Percentiles rank a stretch among this genome's conserved stretches.
These are phyloP conservation scores for Aspergillus aculeatinus DNA, from an alignment of 2,329 filamentous ascomycete species.

Conservation along the genomic window DNA sequence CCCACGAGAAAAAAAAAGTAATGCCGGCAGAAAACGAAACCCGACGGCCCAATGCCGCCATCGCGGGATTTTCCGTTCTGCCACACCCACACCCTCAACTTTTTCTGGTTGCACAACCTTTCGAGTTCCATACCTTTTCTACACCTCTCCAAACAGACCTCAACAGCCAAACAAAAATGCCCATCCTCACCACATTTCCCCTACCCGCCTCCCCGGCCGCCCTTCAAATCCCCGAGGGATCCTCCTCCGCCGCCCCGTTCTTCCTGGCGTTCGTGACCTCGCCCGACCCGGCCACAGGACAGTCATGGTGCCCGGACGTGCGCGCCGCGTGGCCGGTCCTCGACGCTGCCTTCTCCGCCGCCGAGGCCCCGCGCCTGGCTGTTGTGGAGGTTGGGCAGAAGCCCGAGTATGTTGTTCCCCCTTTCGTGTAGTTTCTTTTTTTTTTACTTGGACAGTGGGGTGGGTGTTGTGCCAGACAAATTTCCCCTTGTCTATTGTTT, in stretches of 20 bases:
- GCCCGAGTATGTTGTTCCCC: conserved; percentile 29
- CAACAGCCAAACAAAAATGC: conserved; percentile 23
- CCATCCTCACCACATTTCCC: conserved; percentile 23
- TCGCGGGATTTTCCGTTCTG: neutral
- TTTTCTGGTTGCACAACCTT: no score
- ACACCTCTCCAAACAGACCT: no score
- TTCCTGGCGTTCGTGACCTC: conserved; percentile 43
- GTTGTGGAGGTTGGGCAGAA: conserved; percentile 39
- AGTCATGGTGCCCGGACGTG: conserved; percentile 45
- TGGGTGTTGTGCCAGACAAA: no score
- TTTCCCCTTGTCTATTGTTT: no score
- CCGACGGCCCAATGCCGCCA: neutral
- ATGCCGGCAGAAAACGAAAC: neutral
- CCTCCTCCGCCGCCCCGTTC: conserved; percentile 19
- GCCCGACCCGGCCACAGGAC: conserved; percentile 34
- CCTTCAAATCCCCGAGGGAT: conserved; percentile 25
- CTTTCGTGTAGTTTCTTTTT: neutral
- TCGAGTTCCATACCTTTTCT: no score
- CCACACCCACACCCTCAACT: neutral
- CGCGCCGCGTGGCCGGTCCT: conserved; percentile 37
- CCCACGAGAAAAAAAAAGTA: neutral
- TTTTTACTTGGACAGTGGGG: neutral
- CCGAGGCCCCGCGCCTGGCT: conserved; percentile 25
- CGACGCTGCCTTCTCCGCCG: conserved; percentile 28
- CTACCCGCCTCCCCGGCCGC: conserved; percentile 17